Evolutionary conservation across 2,329 filamentous ascomycete species (phyloP).

Genomic region (Calonectria crousiana): DNA sequence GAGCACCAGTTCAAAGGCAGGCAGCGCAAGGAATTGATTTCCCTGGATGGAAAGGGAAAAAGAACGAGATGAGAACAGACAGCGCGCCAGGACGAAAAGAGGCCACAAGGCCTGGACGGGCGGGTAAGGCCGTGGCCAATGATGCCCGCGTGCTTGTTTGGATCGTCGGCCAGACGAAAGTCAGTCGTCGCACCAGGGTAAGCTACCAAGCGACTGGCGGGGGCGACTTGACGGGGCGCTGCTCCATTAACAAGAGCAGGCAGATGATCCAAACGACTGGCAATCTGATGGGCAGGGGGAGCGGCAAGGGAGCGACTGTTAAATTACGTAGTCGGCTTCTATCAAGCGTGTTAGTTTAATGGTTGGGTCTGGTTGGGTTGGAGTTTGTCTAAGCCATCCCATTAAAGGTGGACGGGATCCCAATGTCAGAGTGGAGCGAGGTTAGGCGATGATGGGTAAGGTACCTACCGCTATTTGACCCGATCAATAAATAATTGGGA

Average conservation of each 20-base stretch:
- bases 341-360: conserved; percentile 13
- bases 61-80: neutral
- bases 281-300: conserved; percentile 8
- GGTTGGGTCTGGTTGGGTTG: conserved; percentile 2
- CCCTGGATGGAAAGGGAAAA: conserved; percentile 7
- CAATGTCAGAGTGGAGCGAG: conserved; percentile 22
- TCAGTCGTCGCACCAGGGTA: conserved; percentile 40
- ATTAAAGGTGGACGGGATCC: conserved; percentile 9
- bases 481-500: conserved; percentile 8
- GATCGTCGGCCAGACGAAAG: conserved; percentile 43
- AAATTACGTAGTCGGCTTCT: conserved; percentile 25
- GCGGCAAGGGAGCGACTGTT: conserved; percentile 14
- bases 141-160: conserved; percentile 41
- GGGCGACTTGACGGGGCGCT: conserved; percentile 33
- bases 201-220: conserved; percentile 35
- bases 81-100: conserved; percentile 13
- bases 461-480: conserved; percentile 27
- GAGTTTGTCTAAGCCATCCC: conserved; percentile 20
- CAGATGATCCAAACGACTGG: conserved; percentile 25
- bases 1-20: conserved; percentile 9
- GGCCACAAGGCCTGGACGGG: conserved; percentile 29
- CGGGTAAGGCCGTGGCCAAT: conserved; percentile 41
- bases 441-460: conserved; percentile 28
- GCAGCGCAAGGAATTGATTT: conserved; percentile 23
- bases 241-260: conserved; percentile 35